Conservation (phyloP, 176 grass and related monocot genomes). For the Olyra latifolia region DNA sequence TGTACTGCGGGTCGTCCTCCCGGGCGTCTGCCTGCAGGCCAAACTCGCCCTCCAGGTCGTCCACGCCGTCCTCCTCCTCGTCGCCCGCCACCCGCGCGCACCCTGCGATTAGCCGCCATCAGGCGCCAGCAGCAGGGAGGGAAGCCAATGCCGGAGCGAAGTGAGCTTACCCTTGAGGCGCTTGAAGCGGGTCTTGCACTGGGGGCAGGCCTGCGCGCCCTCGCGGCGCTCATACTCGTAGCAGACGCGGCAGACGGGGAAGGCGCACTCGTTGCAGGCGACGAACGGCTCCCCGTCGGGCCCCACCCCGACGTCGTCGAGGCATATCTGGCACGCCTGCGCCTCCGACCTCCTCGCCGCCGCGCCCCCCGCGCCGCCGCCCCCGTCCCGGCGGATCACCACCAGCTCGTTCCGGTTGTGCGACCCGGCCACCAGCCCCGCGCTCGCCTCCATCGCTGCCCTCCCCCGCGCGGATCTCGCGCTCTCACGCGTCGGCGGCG, state of each 20-base stretch:
- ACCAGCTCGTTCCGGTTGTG: conserved; percentile 82
- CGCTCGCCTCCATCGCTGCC: conserved; percentile 60
- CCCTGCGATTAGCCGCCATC: conserved; percentile 26
- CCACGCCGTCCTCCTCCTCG: conserved; percentile 84
- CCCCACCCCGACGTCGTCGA: conserved; percentile 49
- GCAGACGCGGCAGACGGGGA: conserved; percentile 66
- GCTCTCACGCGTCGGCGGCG: not conserved
- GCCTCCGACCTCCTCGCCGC: conserved; percentile 20
- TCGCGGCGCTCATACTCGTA: conserved; percentile 70
- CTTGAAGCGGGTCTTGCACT: conserved; percentile 65
- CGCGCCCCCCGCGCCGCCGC: not conserved
- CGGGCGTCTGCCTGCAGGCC: conserved; percentile 14
- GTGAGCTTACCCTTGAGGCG: conserved; percentile 45
- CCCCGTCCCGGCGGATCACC: conserved; percentile 57
- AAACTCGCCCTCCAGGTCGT: conserved; percentile 89
- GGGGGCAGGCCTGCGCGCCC: conserved; percentile 62
- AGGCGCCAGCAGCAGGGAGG: not conserved
- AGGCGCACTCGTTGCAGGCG: conserved; percentile 76
- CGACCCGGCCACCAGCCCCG: conserved; percentile 66
- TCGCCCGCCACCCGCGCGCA: conserved; percentile 75
- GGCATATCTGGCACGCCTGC: conserved; percentile 64
- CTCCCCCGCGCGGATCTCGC: not conserved
- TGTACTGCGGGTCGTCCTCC: conserved; percentile 42
- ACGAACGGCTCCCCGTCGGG: conserved; percentile 65
- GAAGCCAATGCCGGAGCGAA: not conserved